Evolutionary conservation across 2,329 filamentous ascomycete genomes (phyloP).

Genomic region (Arthroderma sp.): DNA sequence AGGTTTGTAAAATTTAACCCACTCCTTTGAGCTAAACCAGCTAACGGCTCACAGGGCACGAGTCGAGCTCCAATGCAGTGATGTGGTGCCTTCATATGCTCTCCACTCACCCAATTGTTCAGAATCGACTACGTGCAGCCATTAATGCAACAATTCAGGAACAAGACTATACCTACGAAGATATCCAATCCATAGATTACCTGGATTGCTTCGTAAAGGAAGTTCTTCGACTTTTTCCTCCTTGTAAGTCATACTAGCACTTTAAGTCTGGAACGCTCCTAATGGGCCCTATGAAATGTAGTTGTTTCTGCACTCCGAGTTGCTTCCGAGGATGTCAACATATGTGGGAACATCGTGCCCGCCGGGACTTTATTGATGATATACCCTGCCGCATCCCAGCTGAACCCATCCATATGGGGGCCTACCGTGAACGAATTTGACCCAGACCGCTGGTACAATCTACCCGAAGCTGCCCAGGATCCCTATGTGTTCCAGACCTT

Average conservation of each 20-base stretch:
- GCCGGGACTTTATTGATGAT: neutral
- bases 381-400: slow-evolving; percentile 3
- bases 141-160: neutral
- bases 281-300: neutral
- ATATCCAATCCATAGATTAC: neutral
- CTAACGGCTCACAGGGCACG: neutral
- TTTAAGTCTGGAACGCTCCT: neutral
- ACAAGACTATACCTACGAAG: neutral
- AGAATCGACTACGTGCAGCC: neutral
- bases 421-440: slow-evolving; percentile 1
- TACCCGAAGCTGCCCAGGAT: slow-evolving; percentile 2
- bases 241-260: neutral
- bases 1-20: neutral
- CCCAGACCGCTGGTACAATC: slow-evolving; percentile 3
- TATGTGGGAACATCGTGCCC: slow-evolving; percentile 5
- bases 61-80: neutral
- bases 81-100: slow-evolving; percentile 5
- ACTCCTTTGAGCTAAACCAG: neutral
- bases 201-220: slow-evolving; percentile 7
- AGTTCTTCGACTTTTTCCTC: slow-evolving; percentile 1
- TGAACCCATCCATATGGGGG: slow-evolving; percentile 3
- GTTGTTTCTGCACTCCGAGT: neutral
- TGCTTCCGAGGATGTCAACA: neutral
- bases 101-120: slow-evolving; percentile 1
- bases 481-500: slow-evolving; percentile 6